These are phyloP conservation scores for Lentinula sp. DNA, from an alignment of 768 basidiomycete species.

Conservation along the genomic window DNA sequence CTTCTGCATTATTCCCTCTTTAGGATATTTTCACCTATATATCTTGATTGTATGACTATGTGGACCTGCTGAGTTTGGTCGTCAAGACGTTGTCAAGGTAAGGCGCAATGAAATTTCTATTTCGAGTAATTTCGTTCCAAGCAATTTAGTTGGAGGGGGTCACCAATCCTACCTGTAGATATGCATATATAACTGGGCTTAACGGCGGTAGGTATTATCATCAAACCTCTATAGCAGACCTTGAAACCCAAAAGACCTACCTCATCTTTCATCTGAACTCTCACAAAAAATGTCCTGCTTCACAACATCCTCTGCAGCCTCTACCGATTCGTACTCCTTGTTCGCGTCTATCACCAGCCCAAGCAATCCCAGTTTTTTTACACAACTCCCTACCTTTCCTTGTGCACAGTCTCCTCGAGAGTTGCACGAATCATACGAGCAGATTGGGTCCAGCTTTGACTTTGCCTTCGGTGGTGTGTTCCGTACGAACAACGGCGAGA, in stretches of 20 bases:
- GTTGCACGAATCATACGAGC: neutral
- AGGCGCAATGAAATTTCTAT: neutral
- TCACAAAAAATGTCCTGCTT: neutral
- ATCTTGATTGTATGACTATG: neutral
- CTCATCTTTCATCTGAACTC: neutral
- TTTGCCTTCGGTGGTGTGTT: neutral
- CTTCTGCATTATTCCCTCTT: neutral
- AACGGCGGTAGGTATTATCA: neutral
- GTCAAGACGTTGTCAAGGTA: neutral
- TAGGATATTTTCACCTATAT: neutral
- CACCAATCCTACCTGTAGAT: neutral
- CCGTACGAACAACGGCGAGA: neutral
- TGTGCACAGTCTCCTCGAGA: conserved; percentile 1
- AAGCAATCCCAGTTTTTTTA: neutral
- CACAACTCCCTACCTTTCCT: neutral
- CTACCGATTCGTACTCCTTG: neutral
- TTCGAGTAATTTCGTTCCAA: neutral
- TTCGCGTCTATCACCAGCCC: neutral
- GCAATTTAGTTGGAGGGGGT: neutral
- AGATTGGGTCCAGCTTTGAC: neutral
- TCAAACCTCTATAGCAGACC: neutral
- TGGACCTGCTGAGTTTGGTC: neutral
- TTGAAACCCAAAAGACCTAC: neutral
- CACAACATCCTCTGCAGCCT: neutral
- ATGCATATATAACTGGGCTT: neutral